phyloP scores from a whole-genome alignment of 1,139 yeast species.

The Scheffersomyces lignicola region DNA sequence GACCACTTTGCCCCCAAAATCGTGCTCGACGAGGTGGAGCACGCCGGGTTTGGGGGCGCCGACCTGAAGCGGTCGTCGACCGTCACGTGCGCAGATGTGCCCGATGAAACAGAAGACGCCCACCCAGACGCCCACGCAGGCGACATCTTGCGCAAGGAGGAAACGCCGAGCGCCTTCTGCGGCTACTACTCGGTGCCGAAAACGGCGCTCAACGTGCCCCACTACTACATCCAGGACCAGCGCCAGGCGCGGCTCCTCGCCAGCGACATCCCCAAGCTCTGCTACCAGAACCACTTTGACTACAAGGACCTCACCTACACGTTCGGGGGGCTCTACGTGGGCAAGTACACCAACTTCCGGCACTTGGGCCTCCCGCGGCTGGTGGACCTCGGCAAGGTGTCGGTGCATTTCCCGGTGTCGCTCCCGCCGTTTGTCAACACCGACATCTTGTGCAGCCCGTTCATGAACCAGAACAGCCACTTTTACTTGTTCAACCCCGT shows the following conservation, averaged over 20 bases:
- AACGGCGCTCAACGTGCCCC: slow-evolving; percentile 25
- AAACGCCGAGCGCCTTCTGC: slow-evolving; percentile 25
- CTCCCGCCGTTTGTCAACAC: slow-evolving; percentile 42
- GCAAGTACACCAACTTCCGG: slow-evolving; percentile 21
- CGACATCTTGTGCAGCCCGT: slow-evolving; percentile 38
- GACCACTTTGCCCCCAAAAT: slow-evolving; percentile 27
- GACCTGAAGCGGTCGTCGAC: slow-evolving; percentile 8
- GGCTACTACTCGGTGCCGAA: slow-evolving; percentile 34
- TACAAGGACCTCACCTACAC: slow-evolving; percentile 32
- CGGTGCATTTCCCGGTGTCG: slow-evolving; percentile 40
- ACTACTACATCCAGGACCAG: slow-evolving; percentile 11
- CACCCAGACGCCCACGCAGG: slow-evolving; percentile 7
- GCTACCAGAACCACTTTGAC: slow-evolving; percentile 37
- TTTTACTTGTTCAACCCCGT: slow-evolving; percentile 33
- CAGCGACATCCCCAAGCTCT: slow-evolving; percentile 26
- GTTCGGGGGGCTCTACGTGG: slow-evolving; percentile 39
- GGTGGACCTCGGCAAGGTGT: slow-evolving; percentile 29
- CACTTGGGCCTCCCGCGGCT: slow-evolving; percentile 36
- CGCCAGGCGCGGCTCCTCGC: slow-evolving; percentile 10
- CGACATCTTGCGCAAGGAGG: slow-evolving; percentile 14
- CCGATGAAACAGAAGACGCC: slow-evolving; percentile 3
- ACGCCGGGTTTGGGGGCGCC: slow-evolving; percentile 10
- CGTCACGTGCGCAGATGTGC: slow-evolving; percentile 5
- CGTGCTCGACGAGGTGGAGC: slow-evolving; percentile 25
- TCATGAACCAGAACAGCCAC: slow-evolving; percentile 27